These are phyloP conservation scores for Phytophthora parvispora DNA, from an alignment of 352 stramenopile species.

Conservation along the genomic window DNA sequence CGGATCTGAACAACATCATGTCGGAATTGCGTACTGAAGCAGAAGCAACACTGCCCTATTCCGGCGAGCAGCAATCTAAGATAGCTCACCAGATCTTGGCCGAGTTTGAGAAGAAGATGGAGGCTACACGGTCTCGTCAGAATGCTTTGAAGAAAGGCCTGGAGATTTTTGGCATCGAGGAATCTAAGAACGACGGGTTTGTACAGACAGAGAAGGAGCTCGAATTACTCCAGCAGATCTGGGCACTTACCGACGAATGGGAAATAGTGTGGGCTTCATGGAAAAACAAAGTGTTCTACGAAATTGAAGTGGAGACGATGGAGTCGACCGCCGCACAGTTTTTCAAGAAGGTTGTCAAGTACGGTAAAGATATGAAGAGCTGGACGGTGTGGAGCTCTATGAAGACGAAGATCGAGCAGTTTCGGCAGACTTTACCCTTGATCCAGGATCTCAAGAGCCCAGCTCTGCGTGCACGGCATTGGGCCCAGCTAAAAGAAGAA, in stretches of 20 bases:
- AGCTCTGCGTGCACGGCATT: conserved; percentile 90
- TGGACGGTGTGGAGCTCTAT: conserved; percentile 94
- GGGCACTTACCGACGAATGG: conserved; percentile 92
- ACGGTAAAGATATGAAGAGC: conserved; percentile 94
- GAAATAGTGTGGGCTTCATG: conserved; percentile 91
- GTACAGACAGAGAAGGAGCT: conserved; percentile 91
- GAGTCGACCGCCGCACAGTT: conserved; percentile 91
- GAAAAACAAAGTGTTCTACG: conserved; percentile 94
- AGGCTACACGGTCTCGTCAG: conserved; percentile 73
- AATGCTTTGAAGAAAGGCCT: conserved; percentile 90
- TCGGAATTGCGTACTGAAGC: conserved; percentile 82
- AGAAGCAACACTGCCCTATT: conserved; percentile 81
- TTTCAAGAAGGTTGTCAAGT: conserved; percentile 95
- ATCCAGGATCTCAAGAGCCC: conserved; percentile 95
- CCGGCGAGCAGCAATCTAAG: conserved; percentile 66
- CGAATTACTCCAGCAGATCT: conserved; percentile 92
- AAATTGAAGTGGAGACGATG: conserved; percentile 95
- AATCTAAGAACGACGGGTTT: conserved; percentile 90
- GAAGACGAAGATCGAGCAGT: conserved; percentile 95
- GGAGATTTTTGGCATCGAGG: conserved; percentile 94
- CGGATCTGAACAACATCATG: conserved; percentile 89
- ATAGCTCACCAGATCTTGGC: conserved; percentile 69
- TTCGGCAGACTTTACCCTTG: conserved; percentile 92
- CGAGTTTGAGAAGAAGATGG: conserved; percentile 93
- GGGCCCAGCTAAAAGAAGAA: conserved; percentile 90